Base-by-base conservation (phyloP, 2,329 filamentous ascomycete genomes). In the Juglanconis sp. region DNA sequence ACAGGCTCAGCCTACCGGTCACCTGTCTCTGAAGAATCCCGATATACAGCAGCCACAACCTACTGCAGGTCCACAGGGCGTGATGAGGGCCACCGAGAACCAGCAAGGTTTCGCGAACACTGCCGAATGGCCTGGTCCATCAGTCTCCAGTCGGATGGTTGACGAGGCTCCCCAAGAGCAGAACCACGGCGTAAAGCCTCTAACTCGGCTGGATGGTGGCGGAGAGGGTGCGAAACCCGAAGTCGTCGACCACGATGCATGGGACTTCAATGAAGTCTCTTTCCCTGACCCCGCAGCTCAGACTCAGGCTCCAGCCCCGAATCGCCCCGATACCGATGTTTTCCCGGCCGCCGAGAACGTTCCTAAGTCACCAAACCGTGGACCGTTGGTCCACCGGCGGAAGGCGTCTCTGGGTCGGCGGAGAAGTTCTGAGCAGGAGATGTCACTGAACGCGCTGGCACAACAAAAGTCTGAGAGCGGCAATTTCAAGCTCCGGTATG, bases 401-500 rank as follows among this genome's bases (percentile, higher is more conserved):
- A 96, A 92, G 74, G 90, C 89, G 63, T 95, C 91, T 15, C 86
- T 91, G 72, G 87, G 88, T 30, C 82, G 89, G 57, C 82, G 90
- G 66, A 82, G 87, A 65, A 90, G 87, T 63, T 79, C 85, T 7
- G 92, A 96, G 24, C 81, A 86, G 49, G 85, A 87, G 44, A 70
- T 87, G 42, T 80, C 81, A 0, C 68, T 85, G 35, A 80, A 79
- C 55, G 69, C 76, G 2, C 65, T 77, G 40, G 70, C 72, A 3
- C 80, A 86, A 56, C 80, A 86, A 58, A 90, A 87, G 69, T 74
- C 81, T 1, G 93, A 97, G 63, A 84, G 80, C 32, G 84, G 87
- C 15, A 92, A 84, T 66, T 98, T 99, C 78, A 97, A 96, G 74
- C 88, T 98, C 61, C 87, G 92, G 54, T 98, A 96, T 71, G 94